Percentiles rank a stretch among this genome's conserved stretches.
These are phyloP conservation scores for Nitzschia putrida DNA, from an alignment of 108 stramenopile genomes.

Conservation along the genomic window DNA sequence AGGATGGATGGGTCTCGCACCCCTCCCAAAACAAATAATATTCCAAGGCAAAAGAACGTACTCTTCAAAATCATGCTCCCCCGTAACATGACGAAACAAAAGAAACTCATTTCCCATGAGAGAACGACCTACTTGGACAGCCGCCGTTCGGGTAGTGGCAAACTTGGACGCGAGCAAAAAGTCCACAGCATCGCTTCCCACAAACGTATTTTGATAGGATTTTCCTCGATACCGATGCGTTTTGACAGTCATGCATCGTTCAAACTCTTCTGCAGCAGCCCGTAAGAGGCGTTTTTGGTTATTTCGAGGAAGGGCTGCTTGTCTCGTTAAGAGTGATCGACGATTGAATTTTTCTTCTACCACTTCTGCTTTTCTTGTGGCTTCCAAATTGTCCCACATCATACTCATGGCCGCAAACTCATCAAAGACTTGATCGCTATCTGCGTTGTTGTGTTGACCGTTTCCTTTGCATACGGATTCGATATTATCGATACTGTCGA, in stretches of 20 bases:
- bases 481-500: constrained; percentile 10
- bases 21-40: not conserved
- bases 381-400: not conserved
- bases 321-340: not conserved
- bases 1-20: too few species aligned
- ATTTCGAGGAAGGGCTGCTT: not conserved
- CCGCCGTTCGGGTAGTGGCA: constrained; percentile 46
- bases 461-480: constrained; percentile 23
- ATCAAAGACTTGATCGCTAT: constrained; percentile 1
- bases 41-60: not conserved
- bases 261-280: constrained; percentile 2
- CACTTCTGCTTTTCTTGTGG: not conserved
- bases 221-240: not conserved
- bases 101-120: constrained; percentile 36
- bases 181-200: constrained; percentile 53
- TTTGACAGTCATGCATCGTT: not conserved
- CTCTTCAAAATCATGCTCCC: constrained; percentile 51
- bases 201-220: constrained; percentile 40
- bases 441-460: constrained; percentile 12
- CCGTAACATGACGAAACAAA: constrained; percentile 38
- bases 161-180: constrained; percentile 45
- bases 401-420: not conserved
- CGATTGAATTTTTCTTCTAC: not conserved
- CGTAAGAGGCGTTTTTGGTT: not conserved
- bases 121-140: constrained; percentile 50